Percentiles rank a stretch among this genome's conserved stretches.
Evolutionary conservation across 2,329 filamentous ascomycete species (phyloP).

Genomic region (Bipolaris bicolor): DNA sequence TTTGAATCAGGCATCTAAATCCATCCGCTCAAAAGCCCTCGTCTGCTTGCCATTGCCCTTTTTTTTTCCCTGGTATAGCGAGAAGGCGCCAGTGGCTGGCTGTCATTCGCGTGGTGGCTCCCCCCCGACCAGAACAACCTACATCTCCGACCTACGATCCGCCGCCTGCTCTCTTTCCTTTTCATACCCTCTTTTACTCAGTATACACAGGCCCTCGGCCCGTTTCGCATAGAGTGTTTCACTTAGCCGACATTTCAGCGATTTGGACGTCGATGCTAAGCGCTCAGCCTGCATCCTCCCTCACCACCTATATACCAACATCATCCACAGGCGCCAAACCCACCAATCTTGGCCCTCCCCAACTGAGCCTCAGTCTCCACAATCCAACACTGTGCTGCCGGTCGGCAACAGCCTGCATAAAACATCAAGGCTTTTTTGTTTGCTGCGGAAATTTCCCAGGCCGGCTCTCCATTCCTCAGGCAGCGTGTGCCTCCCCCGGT

Average conservation of each 20-base stretch:
- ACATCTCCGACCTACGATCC: constrained; percentile 22
- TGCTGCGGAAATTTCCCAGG: constrained; percentile 25
- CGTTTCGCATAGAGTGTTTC: constrained; percentile 37
- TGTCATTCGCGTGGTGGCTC: constrained; percentile 29
- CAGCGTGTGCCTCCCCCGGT: constrained; percentile 30
- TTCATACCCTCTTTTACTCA: constrained; percentile 27
- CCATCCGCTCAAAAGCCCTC: constrained; percentile 14
- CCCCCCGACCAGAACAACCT: constrained; percentile 20
- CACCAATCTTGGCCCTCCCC: constrained; percentile 37
- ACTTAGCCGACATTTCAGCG: constrained; percentile 34
- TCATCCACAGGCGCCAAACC: constrained; percentile 39
- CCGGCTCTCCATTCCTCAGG: constrained; percentile 19
- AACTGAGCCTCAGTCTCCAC: constrained; percentile 23
- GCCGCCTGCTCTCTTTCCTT: constrained; percentile 22
- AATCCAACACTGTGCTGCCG: constrained; percentile 14
- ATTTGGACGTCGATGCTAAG: constrained; percentile 40
- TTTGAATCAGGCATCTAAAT: constrained; percentile 34
- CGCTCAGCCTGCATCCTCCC: constrained; percentile 39
- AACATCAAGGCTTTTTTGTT: constrained; percentile 25
- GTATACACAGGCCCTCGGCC: constrained; percentile 33
- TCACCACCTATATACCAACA: constrained; percentile 29
- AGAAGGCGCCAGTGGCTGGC: constrained; percentile 36
- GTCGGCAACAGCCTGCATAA: constrained; percentile 29
- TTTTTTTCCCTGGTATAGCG: constrained; percentile 23
- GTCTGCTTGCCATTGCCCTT: constrained; percentile 26